These are phyloP conservation scores for Lactarius tabidus DNA, from an alignment of 768 basidiomycete species.

Conservation along the genomic window DNA sequence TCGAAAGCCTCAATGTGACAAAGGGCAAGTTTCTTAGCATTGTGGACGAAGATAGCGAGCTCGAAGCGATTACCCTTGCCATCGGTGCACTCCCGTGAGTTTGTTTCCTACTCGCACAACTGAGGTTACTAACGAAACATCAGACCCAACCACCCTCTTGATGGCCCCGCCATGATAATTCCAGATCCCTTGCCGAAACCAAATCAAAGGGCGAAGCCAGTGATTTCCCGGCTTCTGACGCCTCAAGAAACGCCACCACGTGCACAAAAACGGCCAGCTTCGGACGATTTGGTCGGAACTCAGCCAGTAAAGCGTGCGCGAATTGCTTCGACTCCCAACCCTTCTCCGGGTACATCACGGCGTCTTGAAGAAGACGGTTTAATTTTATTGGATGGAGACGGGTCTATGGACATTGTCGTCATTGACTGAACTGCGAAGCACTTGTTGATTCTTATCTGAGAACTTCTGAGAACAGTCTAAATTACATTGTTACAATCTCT, in stretches of 20 bases:
- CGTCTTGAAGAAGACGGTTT: constrained; percentile 72
- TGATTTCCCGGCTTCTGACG: constrained; percentile 35
- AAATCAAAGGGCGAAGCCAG: constrained; percentile 36
- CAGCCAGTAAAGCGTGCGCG: constrained; percentile 55
- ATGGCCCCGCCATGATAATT: constrained; percentile 54
- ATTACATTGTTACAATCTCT: background rate
- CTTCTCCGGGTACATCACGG: constrained; percentile 61
- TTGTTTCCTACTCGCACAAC: background rate
- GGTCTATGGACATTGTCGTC: constrained; percentile 49
- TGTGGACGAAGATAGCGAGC: constrained; percentile 81
- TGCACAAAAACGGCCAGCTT: constrained; percentile 53
- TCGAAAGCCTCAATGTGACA: constrained; percentile 76
- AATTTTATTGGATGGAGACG: constrained; percentile 58
- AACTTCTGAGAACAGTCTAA: background rate
- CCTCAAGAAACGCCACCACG: constrained; percentile 43
- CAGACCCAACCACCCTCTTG: constrained; percentile 54
- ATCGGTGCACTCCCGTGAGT: constrained; percentile 71
- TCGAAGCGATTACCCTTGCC: constrained; percentile 66
- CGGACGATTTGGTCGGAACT: constrained; percentile 53
- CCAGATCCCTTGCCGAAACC: constrained; percentile 63
- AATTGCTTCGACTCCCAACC: constrained; percentile 28
- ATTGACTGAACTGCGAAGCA: constrained; percentile 41
- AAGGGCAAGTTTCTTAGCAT: constrained; percentile 86
- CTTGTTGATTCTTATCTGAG: background rate
- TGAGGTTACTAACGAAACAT: background rate